Evolutionary conservation across 495 filamentous ascomycete species (phyloP), one percentile per base, ranked within the genome.

Genomic region (Choiromyces venosus): DNA sequence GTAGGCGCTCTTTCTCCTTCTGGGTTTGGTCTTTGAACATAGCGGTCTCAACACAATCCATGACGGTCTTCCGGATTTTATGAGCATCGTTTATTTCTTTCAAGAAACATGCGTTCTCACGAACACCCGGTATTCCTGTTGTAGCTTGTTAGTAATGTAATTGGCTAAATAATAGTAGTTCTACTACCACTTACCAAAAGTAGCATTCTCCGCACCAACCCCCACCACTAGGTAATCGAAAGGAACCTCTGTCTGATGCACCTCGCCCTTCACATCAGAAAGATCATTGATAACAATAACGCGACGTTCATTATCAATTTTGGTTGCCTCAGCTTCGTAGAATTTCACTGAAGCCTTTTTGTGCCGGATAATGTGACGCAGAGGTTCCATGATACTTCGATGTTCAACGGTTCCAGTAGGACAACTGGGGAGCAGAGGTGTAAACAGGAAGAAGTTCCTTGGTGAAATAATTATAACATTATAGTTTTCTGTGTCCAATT

Each of bases 371-470:
- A 99, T 95, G 82, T 94, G 95, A 74, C 95, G 91, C 74, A 99
- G 88, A 37, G 95, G 95, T 86, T 99, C 95, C 94, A 99, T 98
- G 83, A 99, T 98, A 75, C 93, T 97, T 81, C 96, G 92, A 86
- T 97, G 96, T 86, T 99, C 96, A 81, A 99, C 94, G 77, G 92
- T 90, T 82, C 96, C 95, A 68, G 93, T 97, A 36, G 95, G 97
- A 84, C 96, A 98, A 82, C 93, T 97, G 69, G 95, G 95, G 61
- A 99, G 88, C 65, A 99, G 88, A 61, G 95, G 95, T 25, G 96
- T 99, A 87, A 98, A 99, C 72, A 99, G 91, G 90, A 99, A 99
- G 88, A 95, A 99, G 85, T 98, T 98, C 78, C 95, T 92, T 71
- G 95, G 95, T 61, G 94, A 97, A 83, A 93, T 91, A 77, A 99